These are phyloP conservation scores for Geranomyces michiganensis DNA, from an alignment of 192 early-diverging fungal species.

Conservation along the genomic window DNA sequence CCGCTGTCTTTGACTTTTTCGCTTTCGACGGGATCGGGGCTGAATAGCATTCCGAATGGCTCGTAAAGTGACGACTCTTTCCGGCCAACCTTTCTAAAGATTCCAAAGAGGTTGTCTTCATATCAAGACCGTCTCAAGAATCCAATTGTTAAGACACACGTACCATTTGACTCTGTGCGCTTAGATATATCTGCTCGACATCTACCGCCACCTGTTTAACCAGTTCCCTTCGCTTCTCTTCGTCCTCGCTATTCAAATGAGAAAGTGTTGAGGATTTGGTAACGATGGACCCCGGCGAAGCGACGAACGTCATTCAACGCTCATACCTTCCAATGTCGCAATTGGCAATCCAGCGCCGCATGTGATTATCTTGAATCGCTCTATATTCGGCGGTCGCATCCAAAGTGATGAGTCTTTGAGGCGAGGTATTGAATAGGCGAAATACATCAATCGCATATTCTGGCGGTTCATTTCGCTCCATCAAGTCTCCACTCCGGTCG, in stretches of 20 bases:
- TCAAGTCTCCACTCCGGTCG: background rate
- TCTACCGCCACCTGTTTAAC: background rate
- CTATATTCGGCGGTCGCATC: background rate
- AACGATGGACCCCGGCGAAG: background rate
- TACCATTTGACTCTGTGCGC: background rate
- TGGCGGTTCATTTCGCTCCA: background rate
- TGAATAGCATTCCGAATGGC: background rate
- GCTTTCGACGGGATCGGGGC: background rate
- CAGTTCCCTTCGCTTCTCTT: background rate
- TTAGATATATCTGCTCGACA: background rate
- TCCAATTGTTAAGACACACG: no score
- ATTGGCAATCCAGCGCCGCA: background rate
- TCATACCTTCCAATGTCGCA: background rate
- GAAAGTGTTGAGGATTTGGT: background rate
- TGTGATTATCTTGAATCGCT: background rate
- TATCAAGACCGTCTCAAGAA: no score
- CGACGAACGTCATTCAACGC: background rate
- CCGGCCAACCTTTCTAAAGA: conserved; percentile 2
- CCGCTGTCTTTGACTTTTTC: background rate
- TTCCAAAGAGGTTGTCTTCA: no score
- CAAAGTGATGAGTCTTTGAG: background rate
- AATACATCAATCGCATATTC: background rate
- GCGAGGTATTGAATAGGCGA: background rate
- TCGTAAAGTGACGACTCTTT: background rate
- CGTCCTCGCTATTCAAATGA: background rate